These are phyloP conservation scores for Ophiostoma pallidulum DNA, from an alignment of 2,329 filamentous ascomycete species.

Conservation along the genomic window DNA sequence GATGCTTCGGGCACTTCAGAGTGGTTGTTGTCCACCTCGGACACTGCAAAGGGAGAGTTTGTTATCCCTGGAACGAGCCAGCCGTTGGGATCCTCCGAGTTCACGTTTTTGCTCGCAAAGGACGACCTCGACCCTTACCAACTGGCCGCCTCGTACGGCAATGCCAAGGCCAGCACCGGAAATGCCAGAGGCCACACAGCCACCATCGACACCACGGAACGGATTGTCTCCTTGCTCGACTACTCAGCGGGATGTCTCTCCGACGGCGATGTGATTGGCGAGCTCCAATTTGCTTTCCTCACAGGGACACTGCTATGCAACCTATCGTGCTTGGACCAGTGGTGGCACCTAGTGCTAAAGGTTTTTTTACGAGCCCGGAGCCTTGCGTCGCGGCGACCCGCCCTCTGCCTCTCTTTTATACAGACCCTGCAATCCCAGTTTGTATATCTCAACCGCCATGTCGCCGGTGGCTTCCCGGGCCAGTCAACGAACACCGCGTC, in stretches of 20 bases:
- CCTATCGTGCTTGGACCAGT: constrained; percentile 50
- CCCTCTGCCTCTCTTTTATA: constrained; percentile 38
- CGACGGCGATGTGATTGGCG: constrained; percentile 43
- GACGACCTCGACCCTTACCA: constrained; percentile 32
- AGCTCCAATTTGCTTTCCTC: constrained; percentile 52
- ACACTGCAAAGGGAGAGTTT: constrained; percentile 38
- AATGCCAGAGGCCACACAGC: constrained; percentile 5
- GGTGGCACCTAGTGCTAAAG: constrained; percentile 46
- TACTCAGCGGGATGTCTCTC: constrained; percentile 15
- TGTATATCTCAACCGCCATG: constrained; percentile 39
- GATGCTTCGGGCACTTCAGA: constrained; percentile 20
- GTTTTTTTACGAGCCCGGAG: constrained; percentile 41
- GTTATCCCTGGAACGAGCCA: constrained; percentile 30
- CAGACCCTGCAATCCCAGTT: constrained; percentile 46
- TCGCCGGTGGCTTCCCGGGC: constrained; percentile 28
- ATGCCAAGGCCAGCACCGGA: neutral
- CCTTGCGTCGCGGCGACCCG: constrained; percentile 34
- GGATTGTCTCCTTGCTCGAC: constrained; percentile 20
- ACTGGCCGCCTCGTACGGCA: constrained; percentile 18
- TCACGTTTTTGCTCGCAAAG: constrained; percentile 40
- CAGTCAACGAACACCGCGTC: constrained; percentile 21
- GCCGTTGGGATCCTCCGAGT: constrained; percentile 24
- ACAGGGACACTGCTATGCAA: constrained; percentile 50
- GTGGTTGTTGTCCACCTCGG: constrained; percentile 46
- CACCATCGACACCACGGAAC: constrained; percentile 20